phyloP scores from a whole-genome alignment of 164 flowering plant species.

The Warburgia ugandensis region DNA sequence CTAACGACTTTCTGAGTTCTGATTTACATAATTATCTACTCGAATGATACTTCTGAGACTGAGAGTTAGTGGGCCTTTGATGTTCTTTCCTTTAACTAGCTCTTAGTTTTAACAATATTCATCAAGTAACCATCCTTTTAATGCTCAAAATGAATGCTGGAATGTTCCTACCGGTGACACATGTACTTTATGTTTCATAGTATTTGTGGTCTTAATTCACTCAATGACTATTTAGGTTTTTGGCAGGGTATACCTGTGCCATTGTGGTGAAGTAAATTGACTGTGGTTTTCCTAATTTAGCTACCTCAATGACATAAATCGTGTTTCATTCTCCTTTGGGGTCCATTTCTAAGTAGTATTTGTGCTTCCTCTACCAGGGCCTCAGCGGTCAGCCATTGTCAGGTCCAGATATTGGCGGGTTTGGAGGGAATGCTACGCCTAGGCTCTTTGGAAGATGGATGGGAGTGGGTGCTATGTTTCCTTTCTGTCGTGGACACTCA shows the following conservation, averaged over 20 bases:
- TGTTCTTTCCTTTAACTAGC: too few relatives aligned
- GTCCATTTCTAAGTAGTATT: not conserved
- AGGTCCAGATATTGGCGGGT: constrained; percentile 98
- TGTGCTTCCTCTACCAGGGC: constrained; percentile 36
- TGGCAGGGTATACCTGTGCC: not conserved
- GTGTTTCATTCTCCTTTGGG: not conserved
- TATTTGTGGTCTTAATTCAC: too few relatives aligned
- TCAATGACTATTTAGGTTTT: too few relatives aligned
- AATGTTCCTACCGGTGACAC: too few relatives aligned
- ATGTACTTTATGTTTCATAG: too few relatives aligned
- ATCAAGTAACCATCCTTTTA: too few relatives aligned
- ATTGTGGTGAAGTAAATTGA: not conserved
- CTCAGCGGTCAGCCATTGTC: constrained; percentile 95
- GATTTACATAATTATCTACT: too few relatives aligned
- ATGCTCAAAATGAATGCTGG: too few relatives aligned
- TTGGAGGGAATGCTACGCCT: constrained; percentile 92
- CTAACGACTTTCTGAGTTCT: too few relatives aligned
- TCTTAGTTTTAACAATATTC: too few relatives aligned
- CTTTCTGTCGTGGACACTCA: constrained; percentile 91
- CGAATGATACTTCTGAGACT: too few relatives aligned
- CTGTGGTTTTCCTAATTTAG: not conserved
- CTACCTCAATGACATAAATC: not conserved
- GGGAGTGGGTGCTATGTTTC: constrained; percentile 89
- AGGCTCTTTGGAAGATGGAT: constrained; percentile 91
- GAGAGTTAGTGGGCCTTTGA: too few relatives aligned